Evolutionary conservation across 2,329 filamentous ascomycete genomes (phyloP).

Genomic region (Cladosporium cucumerinum): DNA sequence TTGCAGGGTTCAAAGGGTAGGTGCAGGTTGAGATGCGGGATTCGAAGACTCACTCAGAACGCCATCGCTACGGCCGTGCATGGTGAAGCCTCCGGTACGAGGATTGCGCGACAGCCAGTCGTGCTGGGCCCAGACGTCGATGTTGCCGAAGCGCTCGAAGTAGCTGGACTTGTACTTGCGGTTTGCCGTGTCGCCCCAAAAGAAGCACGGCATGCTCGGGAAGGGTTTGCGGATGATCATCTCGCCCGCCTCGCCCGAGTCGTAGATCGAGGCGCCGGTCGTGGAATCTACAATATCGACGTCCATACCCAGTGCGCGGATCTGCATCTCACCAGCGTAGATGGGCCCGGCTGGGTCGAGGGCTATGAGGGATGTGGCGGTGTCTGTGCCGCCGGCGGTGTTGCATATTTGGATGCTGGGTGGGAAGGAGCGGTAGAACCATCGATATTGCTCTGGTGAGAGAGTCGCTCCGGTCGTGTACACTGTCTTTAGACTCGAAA

Average conservation of each 20-base stretch:
- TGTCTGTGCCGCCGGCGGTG: constrained; percentile 49
- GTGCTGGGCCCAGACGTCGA: constrained; percentile 46
- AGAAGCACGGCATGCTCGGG: constrained; percentile 46
- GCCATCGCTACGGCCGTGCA: constrained; percentile 47
- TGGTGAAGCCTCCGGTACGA: constrained; percentile 40
- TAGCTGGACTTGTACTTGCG: constrained; percentile 45
- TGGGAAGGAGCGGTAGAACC: constrained; percentile 46
- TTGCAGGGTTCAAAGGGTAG: too few relatives aligned
- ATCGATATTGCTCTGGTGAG: constrained; percentile 42
- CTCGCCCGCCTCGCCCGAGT: constrained; percentile 41
- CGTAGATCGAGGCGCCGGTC: constrained; percentile 36
- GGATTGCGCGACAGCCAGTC: constrained; percentile 46
- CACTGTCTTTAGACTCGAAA: constrained; percentile 40
- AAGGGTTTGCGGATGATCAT: constrained; percentile 47
- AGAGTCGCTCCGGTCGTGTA: constrained; percentile 47
- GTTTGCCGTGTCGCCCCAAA: constrained; percentile 43
- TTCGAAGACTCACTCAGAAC: constrained; percentile 37
- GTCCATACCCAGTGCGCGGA: constrained; percentile 45
- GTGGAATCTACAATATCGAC: constrained; percentile 45
- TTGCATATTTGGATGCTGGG: constrained; percentile 39
- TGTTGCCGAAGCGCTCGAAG: constrained; percentile 42
- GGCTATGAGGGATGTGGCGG: constrained; percentile 44
- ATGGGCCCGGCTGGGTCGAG: constrained; percentile 43
- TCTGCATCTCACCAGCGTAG: constrained; percentile 46
- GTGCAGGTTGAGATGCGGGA: background rate